These are phyloP conservation scores for Tricholoma sp. DNA, from an alignment of 768 basidiomycete species.

Conservation along the genomic window DNA sequence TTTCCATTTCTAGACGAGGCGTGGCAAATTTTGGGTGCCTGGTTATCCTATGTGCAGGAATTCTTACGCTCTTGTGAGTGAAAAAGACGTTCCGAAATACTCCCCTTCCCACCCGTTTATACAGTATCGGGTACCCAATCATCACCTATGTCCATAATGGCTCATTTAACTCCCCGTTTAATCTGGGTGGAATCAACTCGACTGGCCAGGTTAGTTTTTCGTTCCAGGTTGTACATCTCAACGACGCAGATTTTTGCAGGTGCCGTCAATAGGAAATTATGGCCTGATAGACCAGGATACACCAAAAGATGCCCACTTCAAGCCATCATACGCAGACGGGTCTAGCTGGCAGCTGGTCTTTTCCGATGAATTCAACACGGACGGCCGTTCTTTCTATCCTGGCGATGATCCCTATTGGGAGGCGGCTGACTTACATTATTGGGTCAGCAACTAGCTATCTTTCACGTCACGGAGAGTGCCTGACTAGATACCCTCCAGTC, in stretches of 20 bases:
- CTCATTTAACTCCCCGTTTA: conserved; percentile 15
- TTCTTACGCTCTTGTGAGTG: conserved; percentile 58
- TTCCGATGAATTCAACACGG: conserved; percentile 76
- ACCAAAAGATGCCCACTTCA: conserved; percentile 49
- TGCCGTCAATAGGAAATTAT: conserved; percentile 59
- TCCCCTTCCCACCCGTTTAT: background rate
- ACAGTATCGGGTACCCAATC: conserved; percentile 47
- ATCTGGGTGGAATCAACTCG: conserved; percentile 56
- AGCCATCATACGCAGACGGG: conserved; percentile 56
- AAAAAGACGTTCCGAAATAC: background rate
- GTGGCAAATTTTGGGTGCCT: conserved; percentile 72
- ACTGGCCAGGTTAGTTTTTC: conserved; percentile 49
- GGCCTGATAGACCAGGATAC: conserved; percentile 58
- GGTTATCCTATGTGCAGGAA: conserved; percentile 40
- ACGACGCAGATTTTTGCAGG: conserved; percentile 28
- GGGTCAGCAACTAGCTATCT: conserved; percentile 36
- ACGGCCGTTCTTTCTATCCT: conserved; percentile 73
- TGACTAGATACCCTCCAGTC: conserved; percentile 30
- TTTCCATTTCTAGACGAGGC: conserved; percentile 55
- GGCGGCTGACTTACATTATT: conserved; percentile 74
- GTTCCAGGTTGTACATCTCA: conserved; percentile 16
- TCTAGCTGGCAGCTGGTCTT: conserved; percentile 57
- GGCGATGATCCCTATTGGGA: conserved; percentile 88
- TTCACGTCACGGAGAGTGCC: background rate
- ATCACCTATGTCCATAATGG: conserved; percentile 18